A percentile compares a stretch with the other conserved stretches of the same genome.
These are phyloP conservation scores for Viola pubescens DNA, from an alignment of 441 rosid genomes.

Conservation along the genomic window DNA sequence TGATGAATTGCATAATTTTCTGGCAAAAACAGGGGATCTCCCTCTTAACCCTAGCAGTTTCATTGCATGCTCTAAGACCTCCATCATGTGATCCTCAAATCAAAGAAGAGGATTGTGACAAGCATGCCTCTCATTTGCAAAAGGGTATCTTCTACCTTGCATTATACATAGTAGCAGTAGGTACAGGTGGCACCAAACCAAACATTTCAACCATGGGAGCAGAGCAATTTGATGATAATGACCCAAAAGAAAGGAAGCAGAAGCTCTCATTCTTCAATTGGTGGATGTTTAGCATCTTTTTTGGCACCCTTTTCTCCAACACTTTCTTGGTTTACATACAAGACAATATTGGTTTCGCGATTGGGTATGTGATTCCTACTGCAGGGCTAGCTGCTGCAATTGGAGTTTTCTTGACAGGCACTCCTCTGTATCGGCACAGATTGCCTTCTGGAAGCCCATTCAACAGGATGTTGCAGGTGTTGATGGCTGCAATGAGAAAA, in stretches of 20 bases:
- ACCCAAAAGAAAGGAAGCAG: conserved; percentile 53
- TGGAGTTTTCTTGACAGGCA: conserved; percentile 49
- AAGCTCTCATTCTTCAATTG: conserved; percentile 86
- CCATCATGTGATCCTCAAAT: conserved; percentile 34
- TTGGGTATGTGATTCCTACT: conserved; percentile 72
- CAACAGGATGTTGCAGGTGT: conserved; percentile 51
- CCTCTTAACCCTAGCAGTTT: conserved; percentile 54
- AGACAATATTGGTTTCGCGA: conserved; percentile 73
- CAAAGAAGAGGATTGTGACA: conserved; percentile 34
- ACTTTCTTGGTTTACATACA: conserved; percentile 70
- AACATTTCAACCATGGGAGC: conserved; percentile 90
- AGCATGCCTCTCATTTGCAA: conserved; percentile 41
- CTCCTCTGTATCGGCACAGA: conserved; percentile 62
- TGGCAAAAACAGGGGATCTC: conserved; percentile 52
- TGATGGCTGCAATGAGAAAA: conserved; percentile 62
- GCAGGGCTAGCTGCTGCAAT: conserved; percentile 54
- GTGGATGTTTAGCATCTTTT: conserved; percentile 89
- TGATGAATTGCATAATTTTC: background rate
- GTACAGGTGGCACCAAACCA: conserved; percentile 88
- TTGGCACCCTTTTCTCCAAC: conserved; percentile 78
- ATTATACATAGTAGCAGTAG: conserved; percentile 52
- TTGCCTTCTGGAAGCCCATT: conserved; percentile 68
- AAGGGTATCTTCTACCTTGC: conserved; percentile 54
- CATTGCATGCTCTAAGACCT: conserved; percentile 54
- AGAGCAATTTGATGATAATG: conserved; percentile 78